Evolutionary conservation across 2,329 filamentous ascomycete species (phyloP).

Genomic region (Orbilia quercus): DNA sequence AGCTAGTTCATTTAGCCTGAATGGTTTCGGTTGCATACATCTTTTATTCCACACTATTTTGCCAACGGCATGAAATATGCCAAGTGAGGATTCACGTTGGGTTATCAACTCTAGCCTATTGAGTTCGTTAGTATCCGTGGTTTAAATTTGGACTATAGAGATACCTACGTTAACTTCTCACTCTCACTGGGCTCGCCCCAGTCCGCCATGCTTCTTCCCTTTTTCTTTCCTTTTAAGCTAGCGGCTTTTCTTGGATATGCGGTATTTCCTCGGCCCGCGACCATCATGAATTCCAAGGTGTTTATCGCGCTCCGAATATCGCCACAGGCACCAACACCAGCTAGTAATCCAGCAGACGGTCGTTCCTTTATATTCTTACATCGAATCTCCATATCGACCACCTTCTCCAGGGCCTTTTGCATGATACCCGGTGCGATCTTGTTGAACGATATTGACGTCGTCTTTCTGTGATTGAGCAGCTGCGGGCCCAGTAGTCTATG

Average conservation of each 20-base stretch:
- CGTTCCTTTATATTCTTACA: slow-evolving; percentile 25
- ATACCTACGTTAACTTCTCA: slow-evolving; percentile 82
- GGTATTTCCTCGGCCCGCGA: slow-evolving; percentile 50
- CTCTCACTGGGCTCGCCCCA: slow-evolving; percentile 72
- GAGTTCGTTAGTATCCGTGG: slow-evolving; percentile 9
- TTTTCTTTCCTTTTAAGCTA: slow-evolving; percentile 72
- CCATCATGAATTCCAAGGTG: slow-evolving; percentile 82
- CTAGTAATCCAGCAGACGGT: slow-evolving; percentile 30
- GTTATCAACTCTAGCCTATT: slow-evolving; percentile 49
- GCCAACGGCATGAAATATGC: slow-evolving; percentile 94
- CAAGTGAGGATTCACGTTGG: slow-evolving; percentile 81
- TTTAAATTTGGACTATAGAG: slow-evolving; percentile 66
- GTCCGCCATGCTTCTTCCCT: slow-evolving; percentile 73
- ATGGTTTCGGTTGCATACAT: slow-evolving; percentile 12
- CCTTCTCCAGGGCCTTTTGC: slow-evolving; percentile 81
- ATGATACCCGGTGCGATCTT: slow-evolving; percentile 87
- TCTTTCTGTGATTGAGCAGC: slow-evolving; percentile 81
- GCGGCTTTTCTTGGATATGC: slow-evolving; percentile 25
- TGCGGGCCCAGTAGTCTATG: slow-evolving; percentile 88
- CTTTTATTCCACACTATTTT: slow-evolving; percentile 95
- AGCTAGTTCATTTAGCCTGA: neutral
- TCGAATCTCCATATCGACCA: slow-evolving; percentile 80
- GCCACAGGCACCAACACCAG: slow-evolving; percentile 79
- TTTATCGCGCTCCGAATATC: slow-evolving; percentile 94
- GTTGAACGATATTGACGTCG: slow-evolving; percentile 90